A percentile compares a stretch with the other conserved stretches of the same genome.
phyloP scores from a whole-genome alignment of 495 filamentous ascomycete genomes.

The Trichoderma erinaceum region DNA sequence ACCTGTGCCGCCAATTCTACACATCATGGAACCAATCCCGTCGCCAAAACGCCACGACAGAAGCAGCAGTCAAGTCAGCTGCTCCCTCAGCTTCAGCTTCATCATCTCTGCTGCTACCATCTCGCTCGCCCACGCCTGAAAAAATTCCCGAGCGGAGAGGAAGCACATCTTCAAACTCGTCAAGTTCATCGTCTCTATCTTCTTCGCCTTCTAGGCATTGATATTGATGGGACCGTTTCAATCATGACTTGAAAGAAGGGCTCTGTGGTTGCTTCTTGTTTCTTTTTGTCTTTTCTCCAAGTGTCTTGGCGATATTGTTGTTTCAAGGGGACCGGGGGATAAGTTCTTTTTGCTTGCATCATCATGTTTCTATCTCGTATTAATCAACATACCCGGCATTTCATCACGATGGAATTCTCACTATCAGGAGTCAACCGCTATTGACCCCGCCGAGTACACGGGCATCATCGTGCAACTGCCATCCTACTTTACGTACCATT shows the following conservation, averaged over 20 bases:
- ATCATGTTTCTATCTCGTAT: too few relatives aligned
- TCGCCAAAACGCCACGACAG: neutral
- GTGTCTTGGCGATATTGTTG: too few relatives aligned
- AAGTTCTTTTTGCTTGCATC: too few relatives aligned
- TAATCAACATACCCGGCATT: too few relatives aligned
- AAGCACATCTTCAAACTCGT: slow-evolving; percentile 8
- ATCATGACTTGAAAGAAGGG: neutral
- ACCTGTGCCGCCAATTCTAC: slow-evolving; percentile 47
- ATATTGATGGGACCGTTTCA: neutral
- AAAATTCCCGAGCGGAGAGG: slow-evolving; percentile 1
- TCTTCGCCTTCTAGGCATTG: neutral
- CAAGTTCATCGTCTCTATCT: neutral
- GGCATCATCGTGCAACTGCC: too few relatives aligned
- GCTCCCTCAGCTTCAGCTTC: neutral
- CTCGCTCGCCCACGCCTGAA: neutral
- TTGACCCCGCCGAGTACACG: too few relatives aligned
- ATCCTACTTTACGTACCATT: too few relatives aligned
- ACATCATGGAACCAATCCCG: slow-evolving; percentile 38
- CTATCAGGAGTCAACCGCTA: too few relatives aligned
- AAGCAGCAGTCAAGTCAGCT: neutral
- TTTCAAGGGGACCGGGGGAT: too few relatives aligned
- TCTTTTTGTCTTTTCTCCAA: too few relatives aligned
- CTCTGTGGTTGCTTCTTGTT: too few relatives aligned
- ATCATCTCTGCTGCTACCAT: neutral
- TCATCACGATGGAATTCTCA: too few relatives aligned